Base-by-base conservation (phyloP, 2,329 filamentous ascomycete genomes). In the Aspergillus ruber region DNA sequence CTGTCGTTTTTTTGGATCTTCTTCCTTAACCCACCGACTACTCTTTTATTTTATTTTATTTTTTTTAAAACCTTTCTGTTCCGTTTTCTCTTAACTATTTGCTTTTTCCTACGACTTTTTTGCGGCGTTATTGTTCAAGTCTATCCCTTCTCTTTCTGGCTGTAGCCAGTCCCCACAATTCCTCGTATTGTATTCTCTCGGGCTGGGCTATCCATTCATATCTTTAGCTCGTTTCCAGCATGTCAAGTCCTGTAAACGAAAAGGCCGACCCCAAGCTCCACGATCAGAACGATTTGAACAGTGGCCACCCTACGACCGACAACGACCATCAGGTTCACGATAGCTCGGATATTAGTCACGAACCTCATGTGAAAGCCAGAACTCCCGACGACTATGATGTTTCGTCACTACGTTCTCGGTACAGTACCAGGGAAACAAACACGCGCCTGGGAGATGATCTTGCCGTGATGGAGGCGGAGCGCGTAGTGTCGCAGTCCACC, bases 371-470 rank as follows among this genome's bases (percentile, higher is more conserved):
- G 2, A 56, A 48, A 41, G 56, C 69, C 35, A 54, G 69, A 41
- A 62, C 66, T 10, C 45, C 47, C 7, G 44, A 56, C 21, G 44
- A 56, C 15, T 23, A 35, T 10, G 54, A 50, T 15, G 50, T 53
- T 3, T 27, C 46, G 18, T 40, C 53, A 13, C 49, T 62, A 50
- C 58, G 55, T 35, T 83, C 82, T 1, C 76, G 79, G 1, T 80
- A 79, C 0, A 72, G 76, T 49, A 74, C 72, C 13, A 74, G 82
- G 35, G 83, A 85, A 63, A 74, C 83, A 57, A 75, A 78, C 5
- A 74, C 75, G 50, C 73, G 82, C 42, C 68, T 86, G 25, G 78
- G 84, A 47, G 84, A 88, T 64, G 83, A 87, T 50, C 66, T 87
- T 44, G 74, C 79, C 39, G 69, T 87, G 61, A 71, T 86, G 42